Base-by-base conservation (phyloP, 768 basidiomycete genomes). In the Tricholoma bakamatsutake region DNA sequence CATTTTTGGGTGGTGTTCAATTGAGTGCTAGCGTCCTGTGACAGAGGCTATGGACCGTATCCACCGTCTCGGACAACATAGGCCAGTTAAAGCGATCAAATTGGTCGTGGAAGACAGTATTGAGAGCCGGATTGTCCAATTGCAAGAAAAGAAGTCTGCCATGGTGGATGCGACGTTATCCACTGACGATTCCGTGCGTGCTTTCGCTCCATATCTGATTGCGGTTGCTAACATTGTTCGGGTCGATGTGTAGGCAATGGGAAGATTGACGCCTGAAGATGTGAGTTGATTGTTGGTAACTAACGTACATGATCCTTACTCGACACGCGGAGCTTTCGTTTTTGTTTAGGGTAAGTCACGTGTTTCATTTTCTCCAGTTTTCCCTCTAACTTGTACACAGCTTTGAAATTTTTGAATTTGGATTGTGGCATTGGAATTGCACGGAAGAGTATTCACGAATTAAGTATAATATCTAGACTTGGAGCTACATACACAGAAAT, bases 1-100 rank as follows among this genome's bases (percentile, higher is more conserved):
- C 24, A 8, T 6, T 24, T 34, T 3, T 1, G 28, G 24, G 9
- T 24, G 13, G 21, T 30, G 15, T 31, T 7, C 47, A 6, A 51
- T 50, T 27, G 8, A 10, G 40, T 15, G 35, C 47, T 40, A 28
- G 40, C 33, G 40, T 24, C 40, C 9, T 10, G 8, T 27, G 57
- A 59, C 79, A 90, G 88, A 93, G 81, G 93, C 92, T 2, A 98
- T 96, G 93, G 94, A 96, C 69, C 90, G 95, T 53, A 97, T 98
- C 58, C 95, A 98, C 73, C 87, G 94, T 57, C 77, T 97, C 42
- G 95, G 95, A n/a, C 94, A 98, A 70, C 87, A 85, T 60, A 82
- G 96, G 21, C 95, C 96, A 7, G 91, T 99, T 46, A 82, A 89
- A 62, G 93, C 93, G 13, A 92, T 93, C 69, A 96, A 98, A 64